Conservation (phyloP, 805 yeast genomes). For the Wickerhamiella azyma region DNA sequence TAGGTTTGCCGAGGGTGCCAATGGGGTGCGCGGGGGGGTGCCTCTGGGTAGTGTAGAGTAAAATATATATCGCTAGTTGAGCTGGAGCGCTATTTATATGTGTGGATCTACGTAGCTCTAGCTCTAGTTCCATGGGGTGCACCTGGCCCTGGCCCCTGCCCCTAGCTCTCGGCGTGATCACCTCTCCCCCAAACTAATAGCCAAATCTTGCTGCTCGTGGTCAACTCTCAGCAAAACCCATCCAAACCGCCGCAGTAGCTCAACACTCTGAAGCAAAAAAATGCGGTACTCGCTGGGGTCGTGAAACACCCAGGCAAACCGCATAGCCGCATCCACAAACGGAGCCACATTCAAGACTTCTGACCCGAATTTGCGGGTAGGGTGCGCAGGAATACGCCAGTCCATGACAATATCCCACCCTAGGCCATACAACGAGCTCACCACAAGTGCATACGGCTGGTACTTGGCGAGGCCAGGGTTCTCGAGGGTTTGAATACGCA, state of each 20-base stretch:
- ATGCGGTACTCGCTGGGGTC: constrained; percentile 42
- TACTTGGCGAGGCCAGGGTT: constrained; percentile 8
- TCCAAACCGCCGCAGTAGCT: constrained; percentile 68
- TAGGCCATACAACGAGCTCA: constrained; percentile 67
- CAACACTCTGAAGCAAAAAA: constrained; percentile 56
- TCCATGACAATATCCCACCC: constrained; percentile 85
- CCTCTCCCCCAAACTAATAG: not conserved
- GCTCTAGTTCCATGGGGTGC: too few relatives aligned
- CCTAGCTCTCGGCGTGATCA: not conserved
- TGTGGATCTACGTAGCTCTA: too few relatives aligned
- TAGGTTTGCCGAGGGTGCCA: too few relatives aligned
- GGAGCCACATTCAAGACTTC: constrained; percentile 44
- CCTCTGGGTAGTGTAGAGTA: too few relatives aligned
- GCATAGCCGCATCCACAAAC: constrained; percentile 43
- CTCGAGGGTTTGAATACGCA: constrained; percentile 13
- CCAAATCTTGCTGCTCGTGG: constrained; percentile 2
- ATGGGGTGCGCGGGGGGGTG: too few relatives aligned
- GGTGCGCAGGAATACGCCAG: constrained; percentile 51
- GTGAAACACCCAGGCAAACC: constrained; percentile 68
- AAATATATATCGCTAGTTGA: too few relatives aligned
- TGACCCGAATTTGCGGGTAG: constrained; percentile 19
- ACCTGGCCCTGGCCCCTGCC: too few relatives aligned
- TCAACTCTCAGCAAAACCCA: constrained; percentile 85
- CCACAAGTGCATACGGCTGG: constrained; percentile 31
- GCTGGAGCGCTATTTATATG: too few relatives aligned